Evolutionary conservation across 495 filamentous ascomycete species (phyloP), one percentile per base, ranked within the genome.

Genomic region (Lindgomyces ingoldianus): DNA sequence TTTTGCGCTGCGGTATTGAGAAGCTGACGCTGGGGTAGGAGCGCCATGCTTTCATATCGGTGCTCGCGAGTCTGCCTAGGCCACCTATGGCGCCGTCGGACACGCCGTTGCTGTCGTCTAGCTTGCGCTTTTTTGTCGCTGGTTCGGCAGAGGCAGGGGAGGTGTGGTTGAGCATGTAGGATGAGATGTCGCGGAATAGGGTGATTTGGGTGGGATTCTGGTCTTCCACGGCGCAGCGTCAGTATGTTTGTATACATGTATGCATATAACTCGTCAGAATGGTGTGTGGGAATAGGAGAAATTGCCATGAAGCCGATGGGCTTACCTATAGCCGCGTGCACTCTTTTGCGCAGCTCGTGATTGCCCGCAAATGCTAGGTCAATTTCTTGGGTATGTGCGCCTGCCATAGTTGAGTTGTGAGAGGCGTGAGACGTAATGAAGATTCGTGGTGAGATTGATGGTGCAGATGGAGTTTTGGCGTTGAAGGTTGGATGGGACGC

Each of bases 1-100:
- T 98, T 79, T 97, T 98, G 64, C 94, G 82, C 77, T 90, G 88
- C 16, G 94, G 94, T 4, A 75, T 62, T 21, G 71, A 72, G 58
- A 77, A 75, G 62, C 72, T 74, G 58, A 74, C 68, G 21, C 77
- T 74, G 1, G 58, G 50, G 27, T 57, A 58, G 12, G 51, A 46
- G 14, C 49, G 45, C 46, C 59, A 60, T 41, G 70, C 61, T 29
- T 50, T 56, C 11, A 47, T 41, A 18, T 47, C 30, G 9, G 62
- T 6, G 49, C 50, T 62, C 14, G 30, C 30, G 33, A 64, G 59
- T 24, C 57, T 62, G 25, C 52, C 68, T 14, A 26, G 4, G 16
- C 39, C 50, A n/a, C 60, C 50, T 25, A 53, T 26, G 2, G 45
- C 41, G 1, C 65, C 65, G 36, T 66, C 65, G 44, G 33, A 45